Conservation (phyloP, 257 asterid species). For the Ballota nigra region DNA sequence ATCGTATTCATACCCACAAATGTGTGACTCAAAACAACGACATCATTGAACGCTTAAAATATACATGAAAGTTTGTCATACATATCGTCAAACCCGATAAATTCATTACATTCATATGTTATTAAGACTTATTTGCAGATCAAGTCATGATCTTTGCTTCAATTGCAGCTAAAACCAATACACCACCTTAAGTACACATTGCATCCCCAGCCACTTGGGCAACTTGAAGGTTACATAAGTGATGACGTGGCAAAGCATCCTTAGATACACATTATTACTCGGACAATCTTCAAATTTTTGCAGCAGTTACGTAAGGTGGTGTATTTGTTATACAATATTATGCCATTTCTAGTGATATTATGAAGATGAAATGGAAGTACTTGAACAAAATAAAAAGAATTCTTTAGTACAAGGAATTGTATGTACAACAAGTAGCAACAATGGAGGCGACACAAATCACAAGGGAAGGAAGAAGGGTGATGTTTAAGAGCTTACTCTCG, state of each 20-base stretch:
- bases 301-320: too few relatives aligned
- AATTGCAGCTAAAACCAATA: background rate
- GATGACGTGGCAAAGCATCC: background rate
- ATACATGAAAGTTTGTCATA: too few relatives aligned
- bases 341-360: background rate
- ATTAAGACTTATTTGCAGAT: background rate
- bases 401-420: conserved; percentile 62
- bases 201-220: background rate
- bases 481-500: conserved; percentile 64
- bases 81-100: background rate
- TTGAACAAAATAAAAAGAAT: background rate
- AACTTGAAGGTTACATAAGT: background rate
- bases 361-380: background rate
- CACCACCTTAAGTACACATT: too few relatives aligned
- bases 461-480: conserved; percentile 78
- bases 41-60: background rate
- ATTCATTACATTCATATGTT: background rate
- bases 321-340: background rate
- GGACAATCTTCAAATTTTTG: background rate
- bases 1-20: too few relatives aligned
- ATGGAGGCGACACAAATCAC: conserved; percentile 67
- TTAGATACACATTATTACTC: background rate
- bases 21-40: background rate
- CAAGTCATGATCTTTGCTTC: background rate
- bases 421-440: conserved; percentile 79